Conservation (phyloP, 441 rosid species). For the Rhodomyrtus psidioides region DNA sequence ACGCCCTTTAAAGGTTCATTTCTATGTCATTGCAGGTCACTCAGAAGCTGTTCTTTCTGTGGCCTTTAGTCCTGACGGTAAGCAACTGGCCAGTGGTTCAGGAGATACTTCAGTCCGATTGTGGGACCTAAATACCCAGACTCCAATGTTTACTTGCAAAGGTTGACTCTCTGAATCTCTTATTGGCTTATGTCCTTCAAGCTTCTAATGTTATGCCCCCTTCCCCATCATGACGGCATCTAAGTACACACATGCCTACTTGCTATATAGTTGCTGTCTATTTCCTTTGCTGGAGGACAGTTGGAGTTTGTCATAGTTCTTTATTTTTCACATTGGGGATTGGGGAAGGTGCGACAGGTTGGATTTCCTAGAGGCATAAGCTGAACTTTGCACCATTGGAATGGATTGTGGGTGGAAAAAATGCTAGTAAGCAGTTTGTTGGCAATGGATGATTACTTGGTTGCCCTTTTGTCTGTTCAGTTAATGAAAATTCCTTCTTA, state of each 20-base stretch:
- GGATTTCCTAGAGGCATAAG: background rate
- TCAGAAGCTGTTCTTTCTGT: constrained; percentile 93
- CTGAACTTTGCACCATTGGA: background rate
- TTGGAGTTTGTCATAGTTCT: background rate
- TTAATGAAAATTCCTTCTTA: background rate
- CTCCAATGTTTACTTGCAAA: constrained; percentile 90
- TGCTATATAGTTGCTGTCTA: background rate
- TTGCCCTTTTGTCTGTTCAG: background rate
- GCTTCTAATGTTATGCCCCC: background rate
- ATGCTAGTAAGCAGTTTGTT: background rate
- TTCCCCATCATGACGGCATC: background rate
- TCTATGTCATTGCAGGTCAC: constrained; percentile 43
- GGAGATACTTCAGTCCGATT: constrained; percentile 96
- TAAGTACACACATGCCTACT: background rate
- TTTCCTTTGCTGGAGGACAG: background rate
- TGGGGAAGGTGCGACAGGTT: background rate
- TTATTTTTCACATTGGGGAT: background rate
- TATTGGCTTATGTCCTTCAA: background rate
- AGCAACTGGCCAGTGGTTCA: constrained; percentile 92
- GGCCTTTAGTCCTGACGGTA: constrained; percentile 93
- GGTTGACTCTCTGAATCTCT: constrained; percentile 30
- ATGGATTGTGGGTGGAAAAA: background rate
- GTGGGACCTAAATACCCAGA: constrained; percentile 93
- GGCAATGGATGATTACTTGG: background rate
- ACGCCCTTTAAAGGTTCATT: background rate